A percentile compares a stretch with the other conserved stretches of the same genome.
Evolutionary conservation across 2,329 filamentous ascomycete genomes (phyloP).

Genomic region (Venturiaceae sp.): DNA sequence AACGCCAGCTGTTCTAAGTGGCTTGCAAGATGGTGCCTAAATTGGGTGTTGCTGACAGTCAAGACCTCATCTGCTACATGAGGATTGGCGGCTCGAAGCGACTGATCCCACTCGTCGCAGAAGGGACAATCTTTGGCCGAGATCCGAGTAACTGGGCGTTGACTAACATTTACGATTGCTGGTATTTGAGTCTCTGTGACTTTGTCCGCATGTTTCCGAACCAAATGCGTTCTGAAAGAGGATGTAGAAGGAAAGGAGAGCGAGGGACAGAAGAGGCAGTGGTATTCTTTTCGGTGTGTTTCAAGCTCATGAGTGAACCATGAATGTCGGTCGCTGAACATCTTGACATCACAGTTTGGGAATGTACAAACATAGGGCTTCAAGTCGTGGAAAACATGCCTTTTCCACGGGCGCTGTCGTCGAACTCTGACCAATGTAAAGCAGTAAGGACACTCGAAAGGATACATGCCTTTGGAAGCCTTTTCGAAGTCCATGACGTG

Average conservation of each 20-base stretch:
- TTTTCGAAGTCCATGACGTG: background rate
- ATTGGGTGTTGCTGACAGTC: constrained; percentile 10
- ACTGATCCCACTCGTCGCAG: constrained; percentile 9
- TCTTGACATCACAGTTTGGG: constrained; percentile 13
- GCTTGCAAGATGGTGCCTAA: constrained; percentile 11
- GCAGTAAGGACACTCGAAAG: constrained; percentile 18
- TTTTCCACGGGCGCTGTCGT: constrained; percentile 10
- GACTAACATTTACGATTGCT: constrained; percentile 8
- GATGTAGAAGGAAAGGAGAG: constrained; percentile 4
- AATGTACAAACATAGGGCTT: constrained; percentile 15
- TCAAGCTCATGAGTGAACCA: constrained; percentile 16
- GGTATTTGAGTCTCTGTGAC: constrained; percentile 9
- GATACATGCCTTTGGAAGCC: background rate
- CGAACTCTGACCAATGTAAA: constrained; percentile 11
- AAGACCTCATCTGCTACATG: constrained; percentile 7
- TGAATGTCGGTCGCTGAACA: constrained; percentile 13
- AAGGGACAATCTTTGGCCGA: constrained; percentile 11
- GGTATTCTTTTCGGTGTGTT: constrained; percentile 12
- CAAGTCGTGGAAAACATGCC: background rate
- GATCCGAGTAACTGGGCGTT: constrained; percentile 5
- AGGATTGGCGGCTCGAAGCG: constrained; percentile 7
- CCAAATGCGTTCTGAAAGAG: constrained; percentile 10
- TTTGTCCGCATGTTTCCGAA: constrained; percentile 8
- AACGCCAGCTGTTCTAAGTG: constrained; percentile 15
- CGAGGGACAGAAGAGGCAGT: constrained; percentile 13